Evolutionary conservation across 2,329 filamentous ascomycete species (phyloP).

Genomic region (Xylaria sp.): DNA sequence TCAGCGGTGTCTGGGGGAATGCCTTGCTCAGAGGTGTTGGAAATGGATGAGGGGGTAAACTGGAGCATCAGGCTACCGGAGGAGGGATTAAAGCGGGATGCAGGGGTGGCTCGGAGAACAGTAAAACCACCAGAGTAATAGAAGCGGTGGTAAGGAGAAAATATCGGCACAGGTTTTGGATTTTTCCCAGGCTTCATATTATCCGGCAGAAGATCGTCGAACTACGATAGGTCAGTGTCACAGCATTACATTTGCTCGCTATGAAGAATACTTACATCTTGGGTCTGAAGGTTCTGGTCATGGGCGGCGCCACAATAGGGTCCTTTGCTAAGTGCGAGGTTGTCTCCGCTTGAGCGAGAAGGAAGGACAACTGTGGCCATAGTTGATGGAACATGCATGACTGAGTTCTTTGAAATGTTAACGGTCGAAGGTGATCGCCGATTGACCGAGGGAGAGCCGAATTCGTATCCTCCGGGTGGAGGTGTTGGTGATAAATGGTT

Average conservation of each 20-base stretch:
- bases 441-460: slow-evolving; percentile 26
- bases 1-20: slow-evolving; percentile 26
- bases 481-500: slow-evolving; percentile 16
- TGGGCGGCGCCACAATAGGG: slow-evolving; percentile 33
- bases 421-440: slow-evolving; percentile 25
- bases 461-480: slow-evolving; percentile 34
- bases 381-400: slow-evolving; percentile 30
- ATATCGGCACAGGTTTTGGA: slow-evolving; percentile 34
- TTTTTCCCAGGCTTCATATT: slow-evolving; percentile 18
- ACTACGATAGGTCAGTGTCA: slow-evolving; percentile 28
- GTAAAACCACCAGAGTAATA: slow-evolving; percentile 39
- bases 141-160: slow-evolving; percentile 41
- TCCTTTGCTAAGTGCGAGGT: slow-evolving; percentile 21
- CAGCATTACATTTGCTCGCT: not conserved
- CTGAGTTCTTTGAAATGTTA: slow-evolving; percentile 1
- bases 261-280: slow-evolving; percentile 35
- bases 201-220: slow-evolving; percentile 36
- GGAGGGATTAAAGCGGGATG: slow-evolving; percentile 34
- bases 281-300: slow-evolving; percentile 37
- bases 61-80: slow-evolving; percentile 41
- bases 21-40: slow-evolving; percentile 28
- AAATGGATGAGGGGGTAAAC: slow-evolving; percentile 37
- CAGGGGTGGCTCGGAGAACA: slow-evolving; percentile 31
- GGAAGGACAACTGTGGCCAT: slow-evolving; percentile 35
- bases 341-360: slow-evolving; percentile 12